phyloP scores from a whole-genome alignment of 2,329 filamentous ascomycete species.

The Lizonia empirigonia region DNA sequence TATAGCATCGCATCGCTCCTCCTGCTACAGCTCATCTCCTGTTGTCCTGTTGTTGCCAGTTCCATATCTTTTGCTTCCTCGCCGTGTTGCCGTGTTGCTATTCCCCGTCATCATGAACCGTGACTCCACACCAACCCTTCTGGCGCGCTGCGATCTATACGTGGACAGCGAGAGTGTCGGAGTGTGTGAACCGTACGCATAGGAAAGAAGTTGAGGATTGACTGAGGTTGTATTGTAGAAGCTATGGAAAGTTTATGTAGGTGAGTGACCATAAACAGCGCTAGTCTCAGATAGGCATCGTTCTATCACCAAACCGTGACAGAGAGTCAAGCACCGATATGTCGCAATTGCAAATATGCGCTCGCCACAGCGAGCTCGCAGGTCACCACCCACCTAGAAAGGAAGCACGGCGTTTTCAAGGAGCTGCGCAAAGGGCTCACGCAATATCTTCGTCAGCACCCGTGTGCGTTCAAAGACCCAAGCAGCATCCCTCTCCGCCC shows the following conservation, averaged over 20 bases:
- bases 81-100: neutral
- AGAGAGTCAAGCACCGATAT: neutral
- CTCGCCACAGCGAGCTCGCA: neutral
- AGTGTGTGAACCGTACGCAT: no score
- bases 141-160: neutral
- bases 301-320: no score
- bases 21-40: neutral
- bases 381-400: constrained; percentile 4
- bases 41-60: neutral
- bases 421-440: constrained; percentile 7
- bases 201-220: no score
- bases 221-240: no score
- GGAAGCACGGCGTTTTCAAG: constrained; percentile 4
- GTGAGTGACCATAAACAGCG: no score
- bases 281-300: no score
- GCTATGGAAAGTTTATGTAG: no score
- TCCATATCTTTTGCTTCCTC: neutral
- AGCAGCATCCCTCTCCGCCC: neutral
- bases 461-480: neutral
- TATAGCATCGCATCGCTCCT: neutral
- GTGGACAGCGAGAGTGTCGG: no score
- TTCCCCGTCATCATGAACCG: neutral
- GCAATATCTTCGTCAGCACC: constrained; percentile 1
- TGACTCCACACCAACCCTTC: neutral
- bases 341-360: neutral